These are phyloP conservation scores for Debaryomyces sp. DNA, from an alignment of 1,139 yeast genomes.

Conservation along the genomic window DNA sequence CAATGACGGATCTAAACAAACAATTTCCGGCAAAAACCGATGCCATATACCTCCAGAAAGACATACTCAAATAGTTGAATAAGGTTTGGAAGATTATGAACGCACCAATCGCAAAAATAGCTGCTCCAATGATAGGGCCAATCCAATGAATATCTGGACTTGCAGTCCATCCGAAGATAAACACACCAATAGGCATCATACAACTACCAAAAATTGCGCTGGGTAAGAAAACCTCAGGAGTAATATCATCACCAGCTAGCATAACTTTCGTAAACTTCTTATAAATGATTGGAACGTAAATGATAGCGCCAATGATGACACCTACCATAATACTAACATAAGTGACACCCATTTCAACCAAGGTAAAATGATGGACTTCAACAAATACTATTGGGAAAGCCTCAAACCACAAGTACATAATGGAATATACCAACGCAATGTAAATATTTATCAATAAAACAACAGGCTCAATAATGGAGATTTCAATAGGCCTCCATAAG, in stretches of 20 bases:
- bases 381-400: slow-evolving; percentile 59
- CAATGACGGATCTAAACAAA: slow-evolving; percentile 53
- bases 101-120: slow-evolving; percentile 30
- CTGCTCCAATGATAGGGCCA: slow-evolving; percentile 33
- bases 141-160: slow-evolving; percentile 34
- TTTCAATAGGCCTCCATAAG: slow-evolving; percentile 53
- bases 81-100: slow-evolving; percentile 35
- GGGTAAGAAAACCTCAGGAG: slow-evolving; percentile 65
- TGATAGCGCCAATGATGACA: slow-evolving; percentile 25
- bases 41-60: slow-evolving; percentile 55
- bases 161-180: slow-evolving; percentile 38
- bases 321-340: slow-evolving; percentile 52
- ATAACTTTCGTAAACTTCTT: slow-evolving; percentile 27
- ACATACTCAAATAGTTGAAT: slow-evolving; percentile 61
- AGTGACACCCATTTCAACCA: slow-evolving; percentile 51
- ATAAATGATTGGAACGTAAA: slow-evolving; percentile 23
- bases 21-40: slow-evolving; percentile 63
- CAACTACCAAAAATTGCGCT: slow-evolving; percentile 41
- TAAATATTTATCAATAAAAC: slow-evolving; percentile 51
- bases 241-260: slow-evolving; percentile 37
- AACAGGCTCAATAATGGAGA: slow-evolving; percentile 46
- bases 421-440: slow-evolving; percentile 55
- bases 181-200: slow-evolving; percentile 32
- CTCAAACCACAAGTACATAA: slow-evolving; percentile 61
- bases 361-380: slow-evolving; percentile 48